Conservation (phyloP, 768 basidiomycete genomes). For the Trametes maxima region DNA sequence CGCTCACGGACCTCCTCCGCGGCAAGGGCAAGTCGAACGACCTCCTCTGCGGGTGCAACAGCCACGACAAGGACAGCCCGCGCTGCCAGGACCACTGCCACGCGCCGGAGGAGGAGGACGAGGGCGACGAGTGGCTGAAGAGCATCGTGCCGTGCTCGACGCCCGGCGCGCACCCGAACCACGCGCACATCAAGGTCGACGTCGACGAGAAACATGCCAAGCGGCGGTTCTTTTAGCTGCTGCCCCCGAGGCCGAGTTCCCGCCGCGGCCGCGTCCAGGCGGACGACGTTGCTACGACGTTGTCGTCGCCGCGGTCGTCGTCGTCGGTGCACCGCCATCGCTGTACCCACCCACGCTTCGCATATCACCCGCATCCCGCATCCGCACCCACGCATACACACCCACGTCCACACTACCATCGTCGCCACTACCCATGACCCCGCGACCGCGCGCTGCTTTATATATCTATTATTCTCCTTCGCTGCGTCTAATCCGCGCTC, state of each 20-base stretch:
- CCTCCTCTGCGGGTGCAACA: constrained; percentile 79
- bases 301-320: not conserved
- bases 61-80: constrained; percentile 46
- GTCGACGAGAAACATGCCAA: constrained; percentile 75
- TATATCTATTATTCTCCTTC: constrained; percentile 22
- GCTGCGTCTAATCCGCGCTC: constrained; percentile 17
- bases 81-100: constrained; percentile 65
- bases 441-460: constrained; percentile 12
- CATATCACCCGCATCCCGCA: not conserved
- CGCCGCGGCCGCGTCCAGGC: not conserved
- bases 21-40: constrained; percentile 76
- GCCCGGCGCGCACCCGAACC: constrained; percentile 47
- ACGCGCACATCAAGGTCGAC: constrained; percentile 74
- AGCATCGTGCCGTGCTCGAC: constrained; percentile 67
- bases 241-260: not conserved
- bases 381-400: not conserved
- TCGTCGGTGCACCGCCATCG: not conserved
- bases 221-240: constrained; percentile 68
- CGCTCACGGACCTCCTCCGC: constrained; percentile 87
- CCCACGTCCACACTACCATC: not conserved
- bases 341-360: not conserved
- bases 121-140: constrained; percentile 89
- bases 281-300: not conserved
- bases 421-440: not conserved
- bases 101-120: constrained; percentile 68